Evolutionary conservation across 768 basidiomycete genomes (phyloP).

Genomic region (Amanita subjunquillea): DNA sequence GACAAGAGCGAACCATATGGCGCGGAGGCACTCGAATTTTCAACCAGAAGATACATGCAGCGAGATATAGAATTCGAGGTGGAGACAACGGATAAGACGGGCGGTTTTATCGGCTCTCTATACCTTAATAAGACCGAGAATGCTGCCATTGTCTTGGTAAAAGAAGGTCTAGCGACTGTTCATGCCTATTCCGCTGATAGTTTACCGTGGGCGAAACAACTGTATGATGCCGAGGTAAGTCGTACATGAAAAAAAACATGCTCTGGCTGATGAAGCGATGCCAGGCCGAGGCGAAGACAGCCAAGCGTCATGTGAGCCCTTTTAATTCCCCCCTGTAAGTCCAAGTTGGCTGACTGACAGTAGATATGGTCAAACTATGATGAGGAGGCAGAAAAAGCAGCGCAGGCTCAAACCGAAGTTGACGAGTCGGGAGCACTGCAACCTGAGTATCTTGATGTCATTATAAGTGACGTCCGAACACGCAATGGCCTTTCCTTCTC

Average conservation of each 20-base stretch:
- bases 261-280: background rate
- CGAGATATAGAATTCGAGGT: slow-evolving; percentile 92
- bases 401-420: slow-evolving; percentile 34
- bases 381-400: slow-evolving; percentile 53
- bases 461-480: slow-evolving; percentile 79
- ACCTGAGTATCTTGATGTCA: slow-evolving; percentile 85
- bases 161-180: slow-evolving; percentile 82
- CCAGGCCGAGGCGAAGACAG: slow-evolving; percentile 74
- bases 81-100: slow-evolving; percentile 84
- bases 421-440: slow-evolving; percentile 47
- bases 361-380: slow-evolving; percentile 88
- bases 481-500: slow-evolving; percentile 77
- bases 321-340: background rate
- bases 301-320: slow-evolving; percentile 61
- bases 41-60: slow-evolving; percentile 79
- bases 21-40: slow-evolving; percentile 69
- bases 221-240: slow-evolving; percentile 75
- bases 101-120: slow-evolving; percentile 88
- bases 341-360: background rate
- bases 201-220: slow-evolving; percentile 67
- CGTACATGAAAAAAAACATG: background rate
- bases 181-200: slow-evolving; percentile 83
- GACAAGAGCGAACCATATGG: slow-evolving; percentile 93
- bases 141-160: slow-evolving; percentile 71
- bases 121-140: slow-evolving; percentile 84